These are phyloP conservation scores for Diospyros kaki DNA, from an alignment of 148 eudicot species.

Conservation along the genomic window DNA sequence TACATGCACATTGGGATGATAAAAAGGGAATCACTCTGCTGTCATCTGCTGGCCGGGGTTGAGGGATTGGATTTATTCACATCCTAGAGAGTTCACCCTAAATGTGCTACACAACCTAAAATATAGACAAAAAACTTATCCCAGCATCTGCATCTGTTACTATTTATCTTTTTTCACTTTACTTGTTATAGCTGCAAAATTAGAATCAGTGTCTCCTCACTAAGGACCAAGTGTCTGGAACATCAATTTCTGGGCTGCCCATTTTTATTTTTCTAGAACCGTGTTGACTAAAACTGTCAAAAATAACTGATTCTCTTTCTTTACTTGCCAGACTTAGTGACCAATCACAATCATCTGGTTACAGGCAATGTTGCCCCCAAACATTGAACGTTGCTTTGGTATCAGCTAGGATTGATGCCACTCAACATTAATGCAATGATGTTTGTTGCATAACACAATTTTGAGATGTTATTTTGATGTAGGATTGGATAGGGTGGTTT, in stretches of 20 bases:
- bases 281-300: too few relatives aligned
- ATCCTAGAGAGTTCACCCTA: not conserved
- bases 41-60: not conserved
- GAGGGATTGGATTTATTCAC: not conserved
- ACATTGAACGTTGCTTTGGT: not conserved
- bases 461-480: not conserved
- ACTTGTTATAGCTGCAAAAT: too few relatives aligned
- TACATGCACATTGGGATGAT: not conserved
- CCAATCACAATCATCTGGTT: not conserved
- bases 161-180: too few relatives aligned
- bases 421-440: not conserved
- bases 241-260: too few relatives aligned
- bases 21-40: not conserved
- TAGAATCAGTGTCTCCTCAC: too few relatives aligned
- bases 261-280: too few relatives aligned
- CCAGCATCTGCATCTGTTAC: too few relatives aligned
- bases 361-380: not conserved
- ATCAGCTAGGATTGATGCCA: not conserved
- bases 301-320: not conserved
- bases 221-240: too few relatives aligned
- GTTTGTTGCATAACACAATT: not conserved
- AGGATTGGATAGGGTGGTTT: not conserved
- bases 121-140: not conserved
- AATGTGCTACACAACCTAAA: not conserved
- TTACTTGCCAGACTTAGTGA: not conserved